These are phyloP conservation scores for Setomelanomma holmii DNA, from an alignment of 2,329 filamentous ascomycete genomes.

Conservation along the genomic window DNA sequence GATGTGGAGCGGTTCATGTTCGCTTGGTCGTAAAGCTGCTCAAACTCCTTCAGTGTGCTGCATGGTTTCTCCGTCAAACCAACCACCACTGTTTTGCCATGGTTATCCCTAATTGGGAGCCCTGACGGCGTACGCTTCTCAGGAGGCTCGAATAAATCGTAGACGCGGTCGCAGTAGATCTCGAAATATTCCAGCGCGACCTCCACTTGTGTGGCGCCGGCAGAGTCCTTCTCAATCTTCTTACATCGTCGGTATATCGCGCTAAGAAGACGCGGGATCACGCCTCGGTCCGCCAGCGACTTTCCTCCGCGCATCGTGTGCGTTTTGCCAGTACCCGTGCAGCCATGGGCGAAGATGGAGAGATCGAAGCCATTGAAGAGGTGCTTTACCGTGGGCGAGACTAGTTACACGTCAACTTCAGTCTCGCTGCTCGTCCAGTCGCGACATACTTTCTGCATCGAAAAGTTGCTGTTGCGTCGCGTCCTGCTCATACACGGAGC, in stretches of 20 bases:
- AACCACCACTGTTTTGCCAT: slow-evolving; percentile 85
- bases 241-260: slow-evolving; percentile 83
- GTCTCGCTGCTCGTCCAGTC: slow-evolving; percentile 4
- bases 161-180: slow-evolving; percentile 97
- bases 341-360: slow-evolving; percentile 91
- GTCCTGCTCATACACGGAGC: slow-evolving; percentile 83
- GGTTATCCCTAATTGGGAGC: slow-evolving; percentile 82
- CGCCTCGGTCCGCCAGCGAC: slow-evolving; percentile 82
- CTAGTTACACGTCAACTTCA: slow-evolving; percentile 56
- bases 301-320: slow-evolving; percentile 95
- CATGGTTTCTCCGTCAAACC: slow-evolving; percentile 85
- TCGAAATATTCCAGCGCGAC: slow-evolving; percentile 91
- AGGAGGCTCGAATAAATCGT: slow-evolving; percentile 83
- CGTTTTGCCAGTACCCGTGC: slow-evolving; percentile 92
- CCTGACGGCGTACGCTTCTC: slow-evolving; percentile 86
- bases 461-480: slow-evolving; percentile 88
- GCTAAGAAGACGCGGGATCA: slow-evolving; percentile 85
- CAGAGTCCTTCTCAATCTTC: slow-evolving; percentile 82
- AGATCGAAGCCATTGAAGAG: slow-evolving; percentile 78
- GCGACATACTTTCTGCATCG: slow-evolving; percentile 76
- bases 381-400: slow-evolving; percentile 87
- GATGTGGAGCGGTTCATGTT: slow-evolving; percentile 91
- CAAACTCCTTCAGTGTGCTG: slow-evolving; percentile 86
- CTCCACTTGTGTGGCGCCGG: slow-evolving; percentile 71
- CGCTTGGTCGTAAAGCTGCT: slow-evolving; percentile 86